Evolutionary conservation across 768 basidiomycete genomes (phyloP), one percentile per base, ranked within the genome.

Genomic region (Leccinum pellstonianum): DNA sequence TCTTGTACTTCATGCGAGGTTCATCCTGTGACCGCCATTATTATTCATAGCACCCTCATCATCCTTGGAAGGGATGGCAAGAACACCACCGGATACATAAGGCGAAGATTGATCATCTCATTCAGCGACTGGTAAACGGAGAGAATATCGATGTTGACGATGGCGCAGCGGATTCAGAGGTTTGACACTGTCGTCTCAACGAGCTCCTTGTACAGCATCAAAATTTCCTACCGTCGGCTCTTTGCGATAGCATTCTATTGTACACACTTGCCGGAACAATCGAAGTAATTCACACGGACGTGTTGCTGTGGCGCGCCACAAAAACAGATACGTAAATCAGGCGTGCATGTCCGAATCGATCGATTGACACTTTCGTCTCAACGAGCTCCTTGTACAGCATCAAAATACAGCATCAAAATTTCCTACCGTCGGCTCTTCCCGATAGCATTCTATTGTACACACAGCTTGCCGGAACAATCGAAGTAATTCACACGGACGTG

Each of bases 51-150:
- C 81, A 93, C 72, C 84, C 91, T 2, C 90, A 93, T 69, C 92
- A 94, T 76, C 92, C 92, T 3, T 94, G 92, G 92, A 94, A 94
- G 71, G 92, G 92, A 14, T 94, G 92, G 92, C 92, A 94, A 72
- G 92, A 94, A 67, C 92, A 93, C 70, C 87, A 93, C 70, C 83
- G 92, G 47, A 91, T 93, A 66, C 92, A 93, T 71, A 93, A 93
- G 69, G 80, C 84, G 12, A 91, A 90, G 69, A 92, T 93, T 62
- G 92, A 93, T 66, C 86, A 92, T 73, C 81, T 90, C 43, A 87
- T 91, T 47, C 77, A 84, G 60, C 79, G 81, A 64, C 70, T 93
- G 19, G 68, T 69, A 11, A 78, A 79, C 31, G 90, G 90, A 12
- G 85, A 88, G 69, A 77, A 70, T 46, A 76, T 83, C 37, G 81